Base-by-base conservation (phyloP, 805 yeast genomes). In the Priceomyces fermenticarens region DNA sequence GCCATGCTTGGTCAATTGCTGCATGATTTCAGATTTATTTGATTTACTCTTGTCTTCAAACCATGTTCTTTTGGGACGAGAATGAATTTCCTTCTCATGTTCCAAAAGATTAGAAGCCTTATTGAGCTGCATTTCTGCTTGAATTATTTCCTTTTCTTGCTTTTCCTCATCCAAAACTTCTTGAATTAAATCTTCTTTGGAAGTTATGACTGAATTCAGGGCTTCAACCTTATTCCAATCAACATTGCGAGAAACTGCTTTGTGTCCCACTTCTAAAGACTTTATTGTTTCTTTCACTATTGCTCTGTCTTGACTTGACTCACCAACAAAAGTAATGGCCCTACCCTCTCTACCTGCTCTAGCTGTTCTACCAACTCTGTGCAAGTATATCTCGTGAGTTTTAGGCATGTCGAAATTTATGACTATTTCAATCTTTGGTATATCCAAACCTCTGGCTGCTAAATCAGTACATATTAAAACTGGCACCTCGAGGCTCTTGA, bases 371-470 rank as follows among this genome's bases (percentile, higher is more conserved):
- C 99, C 99, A 45, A 93, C 97, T 73, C 99, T 85, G 68, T 93
- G 99, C 55, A 93, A 72, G 63, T 93, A 93, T 30, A 91, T 78
- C 50, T 93, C 99, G 55, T 86, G 83, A 25, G 86, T 74, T 62
- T 88, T 87, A 38, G 99, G 99, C 95, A 93, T 88, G 58, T 93
- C 99, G 63, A 75, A 93, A 66, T 93, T 93, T 57, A 93, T 78
- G 35, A 93, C 99, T 44, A 85, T 81, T 62, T 90, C 98, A 60
- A 93, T 90, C 66, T 91, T 91, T 46, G 98, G 98, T 57, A 93
- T 93, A 85, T 93, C 99, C 60, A 93, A 77, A 76, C 99, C 99
- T 80, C 99, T 86, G 23, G 99, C 91, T 2, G 99, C 99, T 62
- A 93, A 77, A 76, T 93, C 99, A 0, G 99, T 93, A 82, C 98